These are phyloP conservation scores for Phylloporus scabripes DNA, from an alignment of 768 basidiomycete species.

Conservation along the genomic window DNA sequence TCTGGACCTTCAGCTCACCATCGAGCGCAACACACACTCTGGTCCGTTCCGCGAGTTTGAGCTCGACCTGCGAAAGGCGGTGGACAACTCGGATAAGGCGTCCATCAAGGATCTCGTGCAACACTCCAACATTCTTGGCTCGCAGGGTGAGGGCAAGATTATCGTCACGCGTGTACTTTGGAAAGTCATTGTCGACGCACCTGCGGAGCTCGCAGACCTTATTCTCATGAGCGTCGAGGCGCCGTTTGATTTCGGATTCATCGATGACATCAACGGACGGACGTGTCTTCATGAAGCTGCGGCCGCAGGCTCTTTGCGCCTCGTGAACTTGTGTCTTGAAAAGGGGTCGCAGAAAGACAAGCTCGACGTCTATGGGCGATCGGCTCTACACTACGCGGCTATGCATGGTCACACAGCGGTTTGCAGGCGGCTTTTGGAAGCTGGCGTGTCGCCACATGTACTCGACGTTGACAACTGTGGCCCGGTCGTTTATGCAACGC, in stretches of 20 bases:
- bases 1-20: conserved; percentile 63
- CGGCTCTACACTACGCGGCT: conserved; percentile 91
- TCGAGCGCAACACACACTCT: conserved; percentile 54
- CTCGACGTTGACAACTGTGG: conserved; percentile 92
- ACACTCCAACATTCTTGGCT: conserved; percentile 61
- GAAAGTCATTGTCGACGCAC: conserved; percentile 84
- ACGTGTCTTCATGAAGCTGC: conserved; percentile 93
- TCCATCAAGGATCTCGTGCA: conserved; percentile 65
- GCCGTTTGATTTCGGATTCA: conserved; percentile 84
- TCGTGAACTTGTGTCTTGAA: conserved; percentile 77
- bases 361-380: conserved; percentile 86
- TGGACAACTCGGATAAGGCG: conserved; percentile 53
- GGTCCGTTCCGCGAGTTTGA: conserved; percentile 87
- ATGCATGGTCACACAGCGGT: conserved; percentile 83
- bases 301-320: conserved; percentile 70
- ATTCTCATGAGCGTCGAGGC: conserved; percentile 60
- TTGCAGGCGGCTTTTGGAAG: conserved; percentile 70
- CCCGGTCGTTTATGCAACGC: conserved; percentile 89
- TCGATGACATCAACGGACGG: conserved; percentile 96
- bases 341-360: conserved; percentile 66
- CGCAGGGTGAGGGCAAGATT: conserved; percentile 53
- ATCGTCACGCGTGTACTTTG: conserved; percentile 91
- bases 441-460: conserved; percentile 56
- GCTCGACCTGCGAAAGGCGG: conserved; percentile 75
- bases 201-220: conserved; percentile 63